A percentile compares a stretch with the other conserved stretches of the same genome.
phyloP scores from a whole-genome alignment of 83 land plant species.

The Larix sibirica region DNA sequence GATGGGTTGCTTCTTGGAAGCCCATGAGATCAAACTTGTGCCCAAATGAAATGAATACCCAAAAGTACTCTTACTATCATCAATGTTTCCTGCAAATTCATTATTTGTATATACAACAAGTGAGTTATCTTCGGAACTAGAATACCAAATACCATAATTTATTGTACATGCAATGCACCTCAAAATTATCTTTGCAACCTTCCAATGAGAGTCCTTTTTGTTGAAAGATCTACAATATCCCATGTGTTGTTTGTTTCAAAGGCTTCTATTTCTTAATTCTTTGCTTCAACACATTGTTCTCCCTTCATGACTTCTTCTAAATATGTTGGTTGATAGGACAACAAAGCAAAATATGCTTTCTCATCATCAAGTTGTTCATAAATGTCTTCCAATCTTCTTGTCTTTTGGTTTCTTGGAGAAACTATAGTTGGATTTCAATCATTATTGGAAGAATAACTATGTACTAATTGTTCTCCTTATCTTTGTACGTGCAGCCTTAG shows the following conservation, averaged over 20 bases:
- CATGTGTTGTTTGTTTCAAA: neutral
- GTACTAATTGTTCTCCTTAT: neutral
- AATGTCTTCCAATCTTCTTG: neutral
- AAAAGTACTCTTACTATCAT: neutral
- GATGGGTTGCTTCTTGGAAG: neutral
- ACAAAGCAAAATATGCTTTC: neutral
- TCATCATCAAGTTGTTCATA: conserved; percentile 17
- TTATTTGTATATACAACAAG: neutral
- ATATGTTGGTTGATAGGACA: neutral
- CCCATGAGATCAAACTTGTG: neutral
- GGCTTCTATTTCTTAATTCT: neutral
- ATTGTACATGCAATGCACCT: conserved; percentile 28
- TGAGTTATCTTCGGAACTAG: neutral
- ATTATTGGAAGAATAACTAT: neutral
- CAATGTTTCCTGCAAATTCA: neutral
- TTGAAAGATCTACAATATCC: conserved; percentile 9
- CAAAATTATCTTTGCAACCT: conserved; percentile 24
- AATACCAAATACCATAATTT: conserved; percentile 24
- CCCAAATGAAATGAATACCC: neutral
- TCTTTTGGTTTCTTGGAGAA: neutral
- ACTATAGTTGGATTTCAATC: neutral
- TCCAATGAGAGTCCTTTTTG: conserved; percentile 17
- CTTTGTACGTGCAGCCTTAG: neutral
- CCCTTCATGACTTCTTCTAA: neutral
- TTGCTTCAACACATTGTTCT: neutral